Evolutionary conservation across 495 filamentous ascomycete genomes (phyloP).

Genomic region (Bacidia gigantensis): DNA sequence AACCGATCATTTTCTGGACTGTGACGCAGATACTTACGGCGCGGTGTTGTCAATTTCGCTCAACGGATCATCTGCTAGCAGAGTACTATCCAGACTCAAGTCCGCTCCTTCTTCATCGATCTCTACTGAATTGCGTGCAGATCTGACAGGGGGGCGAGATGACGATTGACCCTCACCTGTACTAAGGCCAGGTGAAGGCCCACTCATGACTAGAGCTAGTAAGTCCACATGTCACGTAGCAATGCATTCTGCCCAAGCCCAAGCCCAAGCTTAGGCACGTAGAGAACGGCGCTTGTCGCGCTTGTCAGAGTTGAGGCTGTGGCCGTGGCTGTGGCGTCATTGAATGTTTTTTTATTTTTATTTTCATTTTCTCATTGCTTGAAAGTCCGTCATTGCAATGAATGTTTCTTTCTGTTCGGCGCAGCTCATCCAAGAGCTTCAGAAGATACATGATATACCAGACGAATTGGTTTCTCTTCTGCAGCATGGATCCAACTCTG

Average conservation of each 20-base stretch:
- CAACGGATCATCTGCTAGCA: conserved; percentile 35
- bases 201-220: conserved; percentile 7
- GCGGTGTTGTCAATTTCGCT: conserved; percentile 31
- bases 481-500: conserved; percentile 43
- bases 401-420: conserved; percentile 9
- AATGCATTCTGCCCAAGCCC: neutral
- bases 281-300: neutral
- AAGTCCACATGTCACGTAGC: neutral
- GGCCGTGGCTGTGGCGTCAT: neutral
- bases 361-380: neutral
- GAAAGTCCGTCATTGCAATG: too few relatives aligned
- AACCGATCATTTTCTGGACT: too few relatives aligned
- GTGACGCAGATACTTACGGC: conserved; percentile 30
- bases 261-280: neutral
- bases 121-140: conserved; percentile 1
- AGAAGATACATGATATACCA: conserved; percentile 35
- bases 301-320: too few relatives aligned
- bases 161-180: conserved; percentile 5
- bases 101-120: conserved; percentile 14
- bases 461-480: conserved; percentile 51
- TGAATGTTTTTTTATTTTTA: neutral
- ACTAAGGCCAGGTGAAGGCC: conserved; percentile 3
- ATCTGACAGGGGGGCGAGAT: neutral
- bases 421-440: neutral
- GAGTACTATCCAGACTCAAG: conserved; percentile 19